These are phyloP conservation scores for Exophiala dermatitidis DNA, from an alignment of 2,329 filamentous ascomycete genomes.

Conservation along the genomic window DNA sequence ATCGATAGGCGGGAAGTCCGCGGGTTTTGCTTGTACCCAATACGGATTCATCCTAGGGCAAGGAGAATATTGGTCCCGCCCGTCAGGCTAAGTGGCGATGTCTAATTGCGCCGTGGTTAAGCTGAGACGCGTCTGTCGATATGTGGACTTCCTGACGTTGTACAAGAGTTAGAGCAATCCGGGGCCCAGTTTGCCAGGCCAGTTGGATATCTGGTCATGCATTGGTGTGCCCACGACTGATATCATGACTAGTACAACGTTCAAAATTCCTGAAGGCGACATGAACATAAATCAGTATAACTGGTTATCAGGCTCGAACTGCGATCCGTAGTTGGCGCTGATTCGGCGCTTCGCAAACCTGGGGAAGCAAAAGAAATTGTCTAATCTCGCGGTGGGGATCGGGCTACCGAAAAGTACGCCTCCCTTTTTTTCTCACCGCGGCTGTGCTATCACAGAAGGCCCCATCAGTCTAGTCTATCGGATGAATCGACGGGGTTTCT, in stretches of 20 bases:
- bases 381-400: constrained; percentile 19
- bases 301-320: too few relatives aligned
- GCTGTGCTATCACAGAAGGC: constrained; percentile 3
- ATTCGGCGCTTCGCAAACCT: constrained; percentile 20
- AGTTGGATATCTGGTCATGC: not conserved
- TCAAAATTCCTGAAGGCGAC: too few relatives aligned
- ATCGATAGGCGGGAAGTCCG: constrained; percentile 23
- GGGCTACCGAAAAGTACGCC: constrained; percentile 10
- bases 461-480: not conserved
- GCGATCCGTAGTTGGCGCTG: constrained; percentile 6
- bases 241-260: not conserved
- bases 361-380: constrained; percentile 22
- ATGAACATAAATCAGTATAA: too few relatives aligned
- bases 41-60: constrained; percentile 12
- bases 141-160: constrained; percentile 5
- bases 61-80: constrained; percentile 21
- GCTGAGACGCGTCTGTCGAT: constrained; percentile 17
- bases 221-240: not conserved
- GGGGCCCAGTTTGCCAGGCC: not conserved
- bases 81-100: constrained; percentile 15
- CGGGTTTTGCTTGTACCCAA: constrained; percentile 20
- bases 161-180: not conserved
- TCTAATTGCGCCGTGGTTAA: constrained; percentile 23
- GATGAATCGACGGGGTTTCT: not conserved
- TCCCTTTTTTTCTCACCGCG: constrained; percentile 4